A percentile compares a stretch with the other conserved stretches of the same genome.
Conservation (phyloP, 306 rosid genomes). For the Macrotyloma uniflorum region DNA sequence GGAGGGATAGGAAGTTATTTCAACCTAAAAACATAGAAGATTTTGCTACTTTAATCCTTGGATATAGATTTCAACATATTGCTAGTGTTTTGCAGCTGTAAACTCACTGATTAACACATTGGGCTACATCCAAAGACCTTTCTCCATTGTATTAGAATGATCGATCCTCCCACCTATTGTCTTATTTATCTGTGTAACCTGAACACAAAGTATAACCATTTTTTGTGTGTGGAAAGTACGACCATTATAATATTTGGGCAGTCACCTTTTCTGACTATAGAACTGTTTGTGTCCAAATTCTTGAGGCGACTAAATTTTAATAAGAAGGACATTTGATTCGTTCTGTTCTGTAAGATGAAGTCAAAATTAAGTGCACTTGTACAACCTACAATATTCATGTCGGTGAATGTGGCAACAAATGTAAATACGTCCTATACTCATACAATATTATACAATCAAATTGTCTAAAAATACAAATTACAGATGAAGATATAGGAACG, state of each 20-base stretch:
- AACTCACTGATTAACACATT: neutral
- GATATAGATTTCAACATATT: neutral
- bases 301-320: neutral
- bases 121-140: too few relatives aligned
- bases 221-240: neutral
- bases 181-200: neutral
- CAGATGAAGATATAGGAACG: conserved; percentile 12
- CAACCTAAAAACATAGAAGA: too few relatives aligned
- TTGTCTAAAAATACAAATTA: conserved; percentile 25
- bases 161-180: neutral
- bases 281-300: neutral
- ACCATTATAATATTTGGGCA: neutral
- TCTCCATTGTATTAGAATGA: too few relatives aligned
- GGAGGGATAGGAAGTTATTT: too few relatives aligned
- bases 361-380: neutral
- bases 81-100: neutral
- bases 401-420: conserved; percentile 15
- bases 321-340: neutral
- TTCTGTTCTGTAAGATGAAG: neutral
- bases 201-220: neutral
- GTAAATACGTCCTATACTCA: neutral
- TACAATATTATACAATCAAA: conserved; percentile 4
- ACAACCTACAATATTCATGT: neutral
- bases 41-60: neutral
- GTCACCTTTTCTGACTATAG: neutral